phyloP scores from a whole-genome alignment of 2,329 filamentous ascomycete species.

The Mycocentrospora acerina region DNA sequence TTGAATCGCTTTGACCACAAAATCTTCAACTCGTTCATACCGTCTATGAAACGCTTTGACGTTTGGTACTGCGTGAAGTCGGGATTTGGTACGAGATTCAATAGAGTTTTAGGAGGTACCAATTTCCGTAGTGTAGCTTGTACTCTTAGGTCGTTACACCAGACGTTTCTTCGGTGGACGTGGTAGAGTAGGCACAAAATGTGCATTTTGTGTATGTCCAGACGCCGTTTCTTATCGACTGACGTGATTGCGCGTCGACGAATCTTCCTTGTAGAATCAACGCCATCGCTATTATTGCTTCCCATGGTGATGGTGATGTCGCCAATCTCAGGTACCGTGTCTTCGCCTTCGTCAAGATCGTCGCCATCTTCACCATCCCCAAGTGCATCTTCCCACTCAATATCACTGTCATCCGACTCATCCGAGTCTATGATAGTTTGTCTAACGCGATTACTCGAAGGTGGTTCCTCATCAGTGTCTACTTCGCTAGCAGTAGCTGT shows the following conservation, averaged over 20 bases:
- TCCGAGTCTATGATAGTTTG: slow-evolving; percentile 49
- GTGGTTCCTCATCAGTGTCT: slow-evolving; percentile 6
- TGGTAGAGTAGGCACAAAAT: slow-evolving; percentile 81
- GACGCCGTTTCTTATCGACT: slow-evolving; percentile 61
- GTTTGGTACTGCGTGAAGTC: slow-evolving; percentile 72
- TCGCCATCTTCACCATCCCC: slow-evolving; percentile 27
- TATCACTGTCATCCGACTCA: slow-evolving; percentile 60
- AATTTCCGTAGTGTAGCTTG: slow-evolving; percentile 59
- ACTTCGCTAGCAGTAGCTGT: slow-evolving; percentile 1
- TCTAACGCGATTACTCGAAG: slow-evolving; percentile 30
- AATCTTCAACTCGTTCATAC: slow-evolving; percentile 68
- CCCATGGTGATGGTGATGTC: slow-evolving; percentile 47
- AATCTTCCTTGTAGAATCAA: slow-evolving; percentile 37
- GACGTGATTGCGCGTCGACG: slow-evolving; percentile 57
- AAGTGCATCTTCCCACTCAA: slow-evolving; percentile 62
- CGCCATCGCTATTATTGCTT: slow-evolving; percentile 25
- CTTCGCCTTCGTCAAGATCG: slow-evolving; percentile 22
- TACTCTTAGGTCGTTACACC: slow-evolving; percentile 77
- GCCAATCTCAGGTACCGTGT: slow-evolving; percentile 35
- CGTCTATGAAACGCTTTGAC: slow-evolving; percentile 75
- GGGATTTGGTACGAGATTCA: slow-evolving; percentile 67
- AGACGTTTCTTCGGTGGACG: slow-evolving; percentile 74
- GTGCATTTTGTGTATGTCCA: slow-evolving; percentile 85
- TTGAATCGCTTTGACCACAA: slow-evolving; percentile 70
- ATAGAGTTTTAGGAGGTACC: slow-evolving; percentile 65